phyloP scores from a whole-genome alignment of 352 stramenopile genomes.

The Bremia lactucae region DNA sequence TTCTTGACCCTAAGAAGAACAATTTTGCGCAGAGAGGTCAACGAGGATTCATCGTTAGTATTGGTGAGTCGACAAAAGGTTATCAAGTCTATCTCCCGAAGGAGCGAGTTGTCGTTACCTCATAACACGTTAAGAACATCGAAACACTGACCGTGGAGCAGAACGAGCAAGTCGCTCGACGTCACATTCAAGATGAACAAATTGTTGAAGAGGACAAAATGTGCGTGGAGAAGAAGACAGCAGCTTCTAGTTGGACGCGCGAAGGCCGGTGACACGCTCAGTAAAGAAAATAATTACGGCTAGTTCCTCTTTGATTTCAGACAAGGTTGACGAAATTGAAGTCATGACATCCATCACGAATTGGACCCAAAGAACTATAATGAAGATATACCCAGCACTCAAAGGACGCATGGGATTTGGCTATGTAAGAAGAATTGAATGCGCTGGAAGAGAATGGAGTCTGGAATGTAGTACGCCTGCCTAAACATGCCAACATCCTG shows the following conservation, averaged over 20 bases:
- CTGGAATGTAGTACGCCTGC: not conserved
- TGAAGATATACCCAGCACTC: not conserved
- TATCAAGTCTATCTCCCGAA: slow-evolving; percentile 5
- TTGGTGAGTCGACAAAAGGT: slow-evolving; percentile 6
- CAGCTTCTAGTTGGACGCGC: not conserved
- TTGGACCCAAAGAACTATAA: not conserved
- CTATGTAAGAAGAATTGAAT: no score
- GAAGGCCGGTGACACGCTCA: not conserved
- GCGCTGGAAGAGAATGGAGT: not conserved
- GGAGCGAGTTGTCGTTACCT: not conserved
- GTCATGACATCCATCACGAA: no score
- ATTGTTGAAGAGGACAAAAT: no score
- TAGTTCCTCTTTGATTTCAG: no score
- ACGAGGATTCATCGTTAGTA: slow-evolving; percentile 4
- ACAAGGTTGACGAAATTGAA: not conserved
- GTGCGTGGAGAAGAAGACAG: no score
- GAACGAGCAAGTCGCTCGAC: slow-evolving; percentile 1
- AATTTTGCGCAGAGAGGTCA: no score
- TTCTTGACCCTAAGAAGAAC: no score
- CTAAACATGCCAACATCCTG: not conserved
- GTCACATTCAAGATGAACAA: no score
- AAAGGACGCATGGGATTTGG: no score
- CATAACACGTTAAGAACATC: no score
- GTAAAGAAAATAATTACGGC: not conserved
- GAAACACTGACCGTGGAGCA: no score